Conservation (phyloP, 2,329 filamentous ascomycete genomes). For the Penicillium sp. region DNA sequence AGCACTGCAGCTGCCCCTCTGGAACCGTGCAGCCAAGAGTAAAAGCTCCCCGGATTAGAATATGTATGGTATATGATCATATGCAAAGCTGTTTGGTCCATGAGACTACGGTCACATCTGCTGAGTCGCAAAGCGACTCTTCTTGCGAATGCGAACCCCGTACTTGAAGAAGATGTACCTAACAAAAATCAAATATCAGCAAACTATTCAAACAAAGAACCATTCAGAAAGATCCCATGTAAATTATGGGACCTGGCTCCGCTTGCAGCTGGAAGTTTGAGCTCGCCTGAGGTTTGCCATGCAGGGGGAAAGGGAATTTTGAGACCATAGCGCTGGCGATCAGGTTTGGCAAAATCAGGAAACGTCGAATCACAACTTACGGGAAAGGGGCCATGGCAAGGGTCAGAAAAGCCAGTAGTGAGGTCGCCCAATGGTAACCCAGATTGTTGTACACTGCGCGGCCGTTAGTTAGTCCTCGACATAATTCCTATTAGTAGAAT, state of each 20-base stretch:
- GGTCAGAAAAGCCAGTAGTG: conserved; percentile 43
- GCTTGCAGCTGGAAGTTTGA: background rate
- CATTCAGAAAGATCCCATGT: background rate
- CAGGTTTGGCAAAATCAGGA: background rate
- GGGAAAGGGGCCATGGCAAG: conserved; percentile 45
- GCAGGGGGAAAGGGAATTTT: conserved; percentile 4
- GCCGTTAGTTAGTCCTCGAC: conserved; percentile 18
- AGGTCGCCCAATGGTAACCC: conserved; percentile 46
- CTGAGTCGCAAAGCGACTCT: conserved; percentile 38
- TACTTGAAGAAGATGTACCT: conserved; percentile 46
- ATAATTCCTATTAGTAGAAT: background rate
- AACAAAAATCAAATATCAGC: background rate
- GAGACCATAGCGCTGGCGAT: conserved; percentile 9
- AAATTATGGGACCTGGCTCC: background rate
- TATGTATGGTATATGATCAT: conserved; percentile 6
- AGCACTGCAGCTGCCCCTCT: conserved; percentile 6
- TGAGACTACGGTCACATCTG: conserved; percentile 16
- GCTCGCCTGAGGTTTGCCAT: conserved; percentile 4
- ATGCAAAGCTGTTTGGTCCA: background rate
- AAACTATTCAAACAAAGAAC: background rate
- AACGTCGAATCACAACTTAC: conserved; percentile 31
- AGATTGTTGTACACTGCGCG: conserved; percentile 45
- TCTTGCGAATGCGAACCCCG: conserved; percentile 40
- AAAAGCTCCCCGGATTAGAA: background rate
- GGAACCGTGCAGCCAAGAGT: background rate